phyloP scores from a whole-genome alignment of 2,329 filamentous ascomycete species.

The Ophiostoma ulmi region DNA sequence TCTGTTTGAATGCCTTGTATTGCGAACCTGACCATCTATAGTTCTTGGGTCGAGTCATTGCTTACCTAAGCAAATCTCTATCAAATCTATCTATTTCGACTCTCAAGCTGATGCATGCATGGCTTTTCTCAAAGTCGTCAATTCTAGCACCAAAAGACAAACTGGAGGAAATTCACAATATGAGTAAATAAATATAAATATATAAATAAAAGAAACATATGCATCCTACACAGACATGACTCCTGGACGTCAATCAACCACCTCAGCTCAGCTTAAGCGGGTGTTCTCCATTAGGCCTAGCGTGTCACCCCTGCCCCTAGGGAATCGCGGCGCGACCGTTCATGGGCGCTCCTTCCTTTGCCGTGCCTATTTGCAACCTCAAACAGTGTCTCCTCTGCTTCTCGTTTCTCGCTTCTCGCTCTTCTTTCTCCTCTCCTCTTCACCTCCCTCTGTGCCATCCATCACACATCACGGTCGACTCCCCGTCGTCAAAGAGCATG shows the following conservation, averaged over 20 bases:
- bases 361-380: conserved; percentile 1
- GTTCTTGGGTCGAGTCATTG: too few species aligned
- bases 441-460: conserved; percentile 10
- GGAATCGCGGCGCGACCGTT: conserved; percentile 21
- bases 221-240: too few species aligned
- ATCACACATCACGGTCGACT: conserved; percentile 10
- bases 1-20: too few species aligned
- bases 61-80: too few species aligned
- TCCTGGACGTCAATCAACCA: not conserved
- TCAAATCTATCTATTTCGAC: too few species aligned
- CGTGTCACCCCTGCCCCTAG: conserved; percentile 6
- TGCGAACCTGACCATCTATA: too few species aligned
- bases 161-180: too few species aligned
- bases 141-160: too few species aligned
- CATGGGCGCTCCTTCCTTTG: not conserved
- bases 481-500: conserved; percentile 3
- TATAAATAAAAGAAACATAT: too few species aligned
- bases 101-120: too few species aligned
- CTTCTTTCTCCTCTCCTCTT: not conserved
- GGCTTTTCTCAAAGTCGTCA: too few species aligned
- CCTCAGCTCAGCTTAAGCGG: not conserved
- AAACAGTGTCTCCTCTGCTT: not conserved
- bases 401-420: conserved; percentile 8
- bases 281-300: conserved; percentile 15
- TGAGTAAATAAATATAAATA: too few species aligned